Base-by-base conservation (phyloP, 2,329 filamentous ascomycete genomes). In the Epichloe scottii region DNA sequence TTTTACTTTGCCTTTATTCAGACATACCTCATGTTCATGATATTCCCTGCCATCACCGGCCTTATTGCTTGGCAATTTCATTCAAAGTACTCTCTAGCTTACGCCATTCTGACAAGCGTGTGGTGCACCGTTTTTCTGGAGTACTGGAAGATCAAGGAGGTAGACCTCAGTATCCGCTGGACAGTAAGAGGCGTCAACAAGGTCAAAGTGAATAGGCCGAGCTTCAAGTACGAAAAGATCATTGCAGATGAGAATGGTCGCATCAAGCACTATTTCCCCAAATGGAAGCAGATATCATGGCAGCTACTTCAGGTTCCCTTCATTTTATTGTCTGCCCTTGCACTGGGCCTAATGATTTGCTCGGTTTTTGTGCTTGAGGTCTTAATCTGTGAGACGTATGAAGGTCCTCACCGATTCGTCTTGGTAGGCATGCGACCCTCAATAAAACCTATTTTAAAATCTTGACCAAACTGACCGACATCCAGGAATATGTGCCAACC, bases 1-100 rank as follows among this genome's bases (percentile, higher is more conserved):
- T 89, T 86, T 60, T 90, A 90, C 66, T 90, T 88, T 62, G 85
- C 85, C n/a, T 90, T 89, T 58, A 84, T 86, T 23, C 85, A 89
- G 59, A 80, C 78, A 14, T 90, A 90, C 62, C 83, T 86, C 53
- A 69, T 77, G 37, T 88, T 89, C 59, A 71, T 90, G 17, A 67
- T 80, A 3, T 84, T 87, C 49, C 85, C 85, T 0, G 84, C 86
- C 7, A 71, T 72, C 2, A 81, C 85, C 30, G 87, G 86, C 1
- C 65, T 84, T n/a, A 64, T 79, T 1, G 78, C 82, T 14, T 89
- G 84, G 83, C 65, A 81, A 2, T 75, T 85, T 53, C 68, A 87
- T 0, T 81, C 84, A 10, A 75, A 79, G 30, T 89, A 86, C 67
- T 89, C 86, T 0, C 73, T 83, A 14, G 65, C 81, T 17, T 89